phyloP scores from a whole-genome alignment of 768 basidiomycete genomes.

The Pleurotus giganteus region DNA sequence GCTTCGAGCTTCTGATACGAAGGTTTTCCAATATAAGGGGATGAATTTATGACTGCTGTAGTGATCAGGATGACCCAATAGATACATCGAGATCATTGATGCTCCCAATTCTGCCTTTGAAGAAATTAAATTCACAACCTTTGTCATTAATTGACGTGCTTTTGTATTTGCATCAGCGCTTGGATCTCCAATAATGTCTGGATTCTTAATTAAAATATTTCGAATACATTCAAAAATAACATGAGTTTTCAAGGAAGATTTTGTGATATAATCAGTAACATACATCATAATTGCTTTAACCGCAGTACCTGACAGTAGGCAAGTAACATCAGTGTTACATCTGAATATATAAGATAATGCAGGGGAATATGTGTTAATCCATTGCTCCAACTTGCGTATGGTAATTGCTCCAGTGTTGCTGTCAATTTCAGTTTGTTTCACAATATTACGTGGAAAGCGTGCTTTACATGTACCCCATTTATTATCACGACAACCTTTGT shows the following conservation, averaged over 20 bases:
- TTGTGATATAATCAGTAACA: conserved; percentile 43
- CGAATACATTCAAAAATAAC: conserved; percentile 27
- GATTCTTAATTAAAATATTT: conserved; percentile 21
- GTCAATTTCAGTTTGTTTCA: conserved; percentile 26
- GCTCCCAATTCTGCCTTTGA: conserved; percentile 26
- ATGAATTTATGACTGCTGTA: conserved; percentile 28
- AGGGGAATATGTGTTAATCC: conserved; percentile 34
- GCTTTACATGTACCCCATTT: too few species aligned
- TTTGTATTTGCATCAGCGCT: conserved; percentile 18
- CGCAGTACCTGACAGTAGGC: conserved; percentile 35
- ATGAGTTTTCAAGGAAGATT: conserved; percentile 34
- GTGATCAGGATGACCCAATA: conserved; percentile 25
- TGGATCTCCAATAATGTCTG: too few species aligned
- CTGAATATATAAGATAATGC: conserved; percentile 29
- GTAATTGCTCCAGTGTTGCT: conserved; percentile 23
- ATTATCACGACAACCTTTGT: too few species aligned
- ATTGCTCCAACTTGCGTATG: conserved; percentile 31
- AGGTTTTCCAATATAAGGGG: conserved; percentile 10
- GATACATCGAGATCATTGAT: conserved; percentile 22
- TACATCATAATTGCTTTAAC: conserved; percentile 37
- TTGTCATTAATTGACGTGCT: conserved; percentile 20
- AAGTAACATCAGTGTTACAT: conserved; percentile 38
- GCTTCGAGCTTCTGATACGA: conserved; percentile 15
- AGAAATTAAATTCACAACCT: conserved; percentile 26
- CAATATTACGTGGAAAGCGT: background rate